Evolutionary conservation across 352 stramenopile species (phyloP).

Genomic region (Globisporangium nagaii): DNA sequence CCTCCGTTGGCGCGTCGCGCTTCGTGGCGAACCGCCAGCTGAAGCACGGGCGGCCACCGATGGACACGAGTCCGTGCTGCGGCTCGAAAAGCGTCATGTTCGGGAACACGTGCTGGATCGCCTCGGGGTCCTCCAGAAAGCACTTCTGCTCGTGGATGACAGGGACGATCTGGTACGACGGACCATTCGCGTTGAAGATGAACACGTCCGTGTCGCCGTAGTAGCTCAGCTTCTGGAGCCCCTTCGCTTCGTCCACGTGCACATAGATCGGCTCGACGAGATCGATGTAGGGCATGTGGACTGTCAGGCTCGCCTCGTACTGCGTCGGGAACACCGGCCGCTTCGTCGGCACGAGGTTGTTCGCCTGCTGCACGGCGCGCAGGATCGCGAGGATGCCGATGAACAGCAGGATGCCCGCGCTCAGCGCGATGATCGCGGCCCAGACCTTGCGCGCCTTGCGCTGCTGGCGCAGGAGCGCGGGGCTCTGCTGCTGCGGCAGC

Average conservation of each 20-base stretch:
- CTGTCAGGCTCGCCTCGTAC: slow-evolving; percentile 83
- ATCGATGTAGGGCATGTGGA: slow-evolving; percentile 88
- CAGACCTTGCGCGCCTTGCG: slow-evolving; percentile 69
- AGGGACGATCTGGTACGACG: slow-evolving; percentile 79
- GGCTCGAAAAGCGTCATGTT: slow-evolving; percentile 82
- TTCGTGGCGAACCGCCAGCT: slow-evolving; percentile 80
- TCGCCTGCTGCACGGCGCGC: slow-evolving; percentile 74
- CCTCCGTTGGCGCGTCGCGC: slow-evolving; percentile 37
- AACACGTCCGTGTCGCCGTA: slow-evolving; percentile 86
- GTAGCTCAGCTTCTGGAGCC: slow-evolving; percentile 84
- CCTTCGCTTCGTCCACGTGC: slow-evolving; percentile 64
- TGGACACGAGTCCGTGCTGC: slow-evolving; percentile 69
- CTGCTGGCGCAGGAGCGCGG: slow-evolving; percentile 39
- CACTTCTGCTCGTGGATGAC: slow-evolving; percentile 74
- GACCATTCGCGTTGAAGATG: slow-evolving; percentile 79
- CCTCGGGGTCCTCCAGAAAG: slow-evolving; percentile 51
- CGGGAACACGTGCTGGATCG: slow-evolving; percentile 81
- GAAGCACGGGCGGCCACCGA: slow-evolving; percentile 69
- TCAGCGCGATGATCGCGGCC: slow-evolving; percentile 78
- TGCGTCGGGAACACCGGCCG: slow-evolving; percentile 69
- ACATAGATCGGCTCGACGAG: slow-evolving; percentile 86
- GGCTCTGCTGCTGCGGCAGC: slow-evolving; percentile 30
- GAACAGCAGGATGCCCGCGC: slow-evolving; percentile 72
- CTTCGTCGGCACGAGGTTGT: slow-evolving; percentile 61
- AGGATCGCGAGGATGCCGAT: slow-evolving; percentile 80